Conservation (phyloP, 495 filamentous ascomycete species). For the Annulohypoxylon maeteangense region DNA sequence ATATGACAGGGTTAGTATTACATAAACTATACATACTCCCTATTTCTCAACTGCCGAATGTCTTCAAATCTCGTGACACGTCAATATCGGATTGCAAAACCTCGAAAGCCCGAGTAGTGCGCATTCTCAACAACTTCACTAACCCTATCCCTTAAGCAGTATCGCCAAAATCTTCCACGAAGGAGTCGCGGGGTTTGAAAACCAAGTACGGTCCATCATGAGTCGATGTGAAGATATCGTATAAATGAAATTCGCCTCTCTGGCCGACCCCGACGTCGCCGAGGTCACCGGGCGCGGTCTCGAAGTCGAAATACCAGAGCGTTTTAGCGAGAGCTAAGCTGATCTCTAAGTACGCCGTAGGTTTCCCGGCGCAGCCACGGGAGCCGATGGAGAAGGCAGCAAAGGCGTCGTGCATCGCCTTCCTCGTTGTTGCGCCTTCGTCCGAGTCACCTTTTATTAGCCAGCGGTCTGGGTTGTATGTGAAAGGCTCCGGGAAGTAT, state of each 20-base stretch:
- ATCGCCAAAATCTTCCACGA: constrained; percentile 1
- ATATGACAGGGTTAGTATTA: neutral
- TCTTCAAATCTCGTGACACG: no score
- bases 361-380: constrained; percentile 57
- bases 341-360: constrained; percentile 56
- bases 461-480: constrained; percentile 59
- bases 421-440: neutral
- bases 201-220: constrained; percentile 34
- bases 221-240: constrained; percentile 44
- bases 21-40: neutral
- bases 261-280: constrained; percentile 26
- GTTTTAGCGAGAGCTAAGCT: constrained; percentile 47
- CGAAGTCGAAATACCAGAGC: constrained; percentile 51
- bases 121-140: no score
- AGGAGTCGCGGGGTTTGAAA: constrained; percentile 28
- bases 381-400: constrained; percentile 57
- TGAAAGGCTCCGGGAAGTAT: constrained; percentile 56
- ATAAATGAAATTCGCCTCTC: constrained; percentile 51
- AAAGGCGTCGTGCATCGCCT: constrained; percentile 49
- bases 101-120: neutral
- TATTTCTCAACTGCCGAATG: neutral
- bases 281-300: constrained; percentile 31
- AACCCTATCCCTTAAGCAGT: neutral
- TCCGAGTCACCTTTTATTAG: constrained; percentile 16
- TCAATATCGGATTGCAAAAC: neutral